Base-by-base conservation (phyloP, 768 basidiomycete species). In the Pulveroboletus sp. region DNA sequence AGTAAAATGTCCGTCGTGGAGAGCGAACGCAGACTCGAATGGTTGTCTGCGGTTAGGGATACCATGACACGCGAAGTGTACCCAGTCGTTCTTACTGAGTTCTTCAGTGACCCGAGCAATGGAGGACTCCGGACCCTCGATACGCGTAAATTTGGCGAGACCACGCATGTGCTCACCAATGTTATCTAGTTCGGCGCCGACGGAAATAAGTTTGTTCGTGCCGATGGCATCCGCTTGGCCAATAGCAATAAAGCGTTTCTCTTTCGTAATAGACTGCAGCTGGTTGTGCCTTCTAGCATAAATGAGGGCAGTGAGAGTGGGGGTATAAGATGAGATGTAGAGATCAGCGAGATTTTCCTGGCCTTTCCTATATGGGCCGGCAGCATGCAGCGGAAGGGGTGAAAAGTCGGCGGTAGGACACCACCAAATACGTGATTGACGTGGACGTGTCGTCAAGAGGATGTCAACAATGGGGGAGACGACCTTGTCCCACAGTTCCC, bases 51-150 rank as follows among this genome's bases (percentile, higher is more conserved):
- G 13, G 8, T 51, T 43, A 8, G 52, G 54, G 21, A 39, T n/a
- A 6, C 59, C 65, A 26, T 67, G 65, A 28, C 65, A 66, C 0
- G 63, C 58, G 15, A 67, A 48, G 27, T 66, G 65, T 2, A 59
- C 59, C 65, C 63, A 66, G 1, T 42, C 18, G 14, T 14, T 27
- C 30, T 33, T 38, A 5, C 36, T 2, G 1, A 43, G 30, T 15
- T 36, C 45, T 6, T 50, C 31, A 0, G 51, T n/a, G 2, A 62
- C 52, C n/a, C 4, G 4, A 4, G 21, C 2, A 3, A 33, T 39
- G 6, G 24, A 33, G 10, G 47, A 43, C 5, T 27, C 48, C 6
- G 33, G 8, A 3, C 41, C 51, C 13, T 53, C 51, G 26, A 52
- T 33, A 18, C 15, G 28, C 3, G 26, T 52, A 41, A 50, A 39